phyloP scores from a whole-genome alignment of 495 filamentous ascomycete species.

The Neurospora terricola region DNA sequence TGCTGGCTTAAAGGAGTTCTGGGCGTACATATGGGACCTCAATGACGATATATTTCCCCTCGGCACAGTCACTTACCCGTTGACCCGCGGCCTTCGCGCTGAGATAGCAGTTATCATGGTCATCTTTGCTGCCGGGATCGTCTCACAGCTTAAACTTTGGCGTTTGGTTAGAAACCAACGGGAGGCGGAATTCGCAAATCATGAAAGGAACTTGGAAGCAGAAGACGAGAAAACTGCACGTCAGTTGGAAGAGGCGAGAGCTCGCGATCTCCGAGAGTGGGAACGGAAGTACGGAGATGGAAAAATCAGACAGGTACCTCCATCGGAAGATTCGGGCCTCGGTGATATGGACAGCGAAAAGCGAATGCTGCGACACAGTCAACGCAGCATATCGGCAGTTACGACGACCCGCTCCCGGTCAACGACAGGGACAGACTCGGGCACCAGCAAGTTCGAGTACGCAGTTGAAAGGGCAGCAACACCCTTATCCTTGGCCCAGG shows the following conservation, averaged over 20 bases:
- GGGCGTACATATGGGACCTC: conserved; percentile 85
- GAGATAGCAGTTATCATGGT: conserved; percentile 74
- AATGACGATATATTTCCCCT: conserved; percentile 75
- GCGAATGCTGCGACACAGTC: conserved; percentile 32
- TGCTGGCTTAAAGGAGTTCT: conserved; percentile 89
- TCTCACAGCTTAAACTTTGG: conserved; percentile 84
- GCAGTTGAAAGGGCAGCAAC: conserved; percentile 8
- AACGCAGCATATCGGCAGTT: conserved; percentile 13
- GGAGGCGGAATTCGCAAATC: conserved; percentile 45
- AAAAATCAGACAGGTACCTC: conserved; percentile 6
- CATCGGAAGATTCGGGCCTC: conserved; percentile 41
- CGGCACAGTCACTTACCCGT: conserved; percentile 64
- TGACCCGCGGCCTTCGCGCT: conserved; percentile 77
- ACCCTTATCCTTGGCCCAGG: conserved; percentile 16
- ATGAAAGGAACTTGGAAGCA: conserved; percentile 49
- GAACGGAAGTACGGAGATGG: conserved; percentile 65
- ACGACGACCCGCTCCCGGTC: conserved; percentile 12
- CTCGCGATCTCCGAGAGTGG: conserved; percentile 64
- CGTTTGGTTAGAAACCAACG: conserved; percentile 69
- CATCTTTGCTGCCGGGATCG: conserved; percentile 60
- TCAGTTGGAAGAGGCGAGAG: conserved; percentile 56
- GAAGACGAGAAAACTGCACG: conserved; percentile 61
- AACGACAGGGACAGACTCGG: conserved; percentile 14
- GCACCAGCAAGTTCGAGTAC: conserved; percentile 17
- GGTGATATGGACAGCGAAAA: conserved; percentile 43